Conservation (phyloP, 768 basidiomycete genomes). For the Suillus cothurnatus region DNA sequence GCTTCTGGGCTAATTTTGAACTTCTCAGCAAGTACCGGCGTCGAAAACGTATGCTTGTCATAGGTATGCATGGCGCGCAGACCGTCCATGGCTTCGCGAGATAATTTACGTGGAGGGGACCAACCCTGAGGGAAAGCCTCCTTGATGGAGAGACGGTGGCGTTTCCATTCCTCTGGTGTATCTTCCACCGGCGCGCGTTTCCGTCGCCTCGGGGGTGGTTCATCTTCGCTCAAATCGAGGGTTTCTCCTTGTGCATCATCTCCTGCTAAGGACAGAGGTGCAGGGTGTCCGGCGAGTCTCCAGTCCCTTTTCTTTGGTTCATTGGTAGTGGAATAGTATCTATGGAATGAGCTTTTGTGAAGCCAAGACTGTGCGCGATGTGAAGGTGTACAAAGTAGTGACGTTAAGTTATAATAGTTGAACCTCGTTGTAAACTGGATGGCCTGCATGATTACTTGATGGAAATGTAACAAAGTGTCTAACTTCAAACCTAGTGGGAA, state of each 20-base stretch:
- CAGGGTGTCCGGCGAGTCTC: slow-evolving; percentile 33
- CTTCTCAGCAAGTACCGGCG: slow-evolving; percentile 68
- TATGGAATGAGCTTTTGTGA: slow-evolving; percentile 17
- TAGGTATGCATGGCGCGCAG: slow-evolving; percentile 65
- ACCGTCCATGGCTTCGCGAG: slow-evolving; percentile 83
- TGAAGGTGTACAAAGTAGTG: slow-evolving; percentile 2
- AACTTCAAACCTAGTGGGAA: background rate
- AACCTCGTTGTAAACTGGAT: background rate
- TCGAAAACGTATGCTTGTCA: slow-evolving; percentile 66
- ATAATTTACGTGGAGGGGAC: slow-evolving; percentile 79
- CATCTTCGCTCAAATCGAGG: slow-evolving; percentile 34
- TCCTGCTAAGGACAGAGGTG: slow-evolving; percentile 32
- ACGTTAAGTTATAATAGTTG: background rate
- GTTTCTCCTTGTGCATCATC: slow-evolving; percentile 19
- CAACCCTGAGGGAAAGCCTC: slow-evolving; percentile 67
- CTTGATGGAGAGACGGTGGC: slow-evolving; percentile 53
- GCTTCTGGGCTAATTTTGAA: slow-evolving; percentile 84
- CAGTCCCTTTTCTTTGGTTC: slow-evolving; percentile 30
- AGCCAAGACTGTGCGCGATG: slow-evolving; percentile 6
- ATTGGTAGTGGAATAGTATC: slow-evolving; percentile 27
- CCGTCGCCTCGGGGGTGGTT: slow-evolving; percentile 28
- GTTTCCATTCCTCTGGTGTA: slow-evolving; percentile 48
- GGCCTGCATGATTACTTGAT: background rate
- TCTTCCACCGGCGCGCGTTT: slow-evolving; percentile 20
- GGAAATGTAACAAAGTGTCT: background rate